phyloP scores from a whole-genome alignment of 2,329 filamentous ascomycete species.

The Alternaria hordeiaustralica region DNA sequence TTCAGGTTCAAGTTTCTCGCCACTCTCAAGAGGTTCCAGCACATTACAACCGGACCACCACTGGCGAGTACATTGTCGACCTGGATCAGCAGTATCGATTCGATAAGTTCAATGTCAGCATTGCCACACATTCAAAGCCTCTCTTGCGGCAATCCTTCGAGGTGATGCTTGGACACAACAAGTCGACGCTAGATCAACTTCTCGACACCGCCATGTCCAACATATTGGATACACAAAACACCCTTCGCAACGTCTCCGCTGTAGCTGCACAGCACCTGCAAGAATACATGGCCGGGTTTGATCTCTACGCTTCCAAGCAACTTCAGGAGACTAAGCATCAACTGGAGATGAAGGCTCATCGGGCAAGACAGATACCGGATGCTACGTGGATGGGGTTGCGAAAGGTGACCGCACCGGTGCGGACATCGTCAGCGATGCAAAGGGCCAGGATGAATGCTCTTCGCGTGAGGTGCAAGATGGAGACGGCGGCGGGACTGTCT shows the following conservation, averaged over 20 bases:
- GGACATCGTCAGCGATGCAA: conserved; percentile 35
- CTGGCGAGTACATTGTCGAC: conserved; percentile 60
- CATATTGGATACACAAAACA: conserved; percentile 25
- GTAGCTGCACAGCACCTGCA: conserved; percentile 20
- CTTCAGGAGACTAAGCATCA: conserved; percentile 16
- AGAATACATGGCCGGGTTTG: conserved; percentile 7
- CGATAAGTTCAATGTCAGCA: conserved; percentile 57
- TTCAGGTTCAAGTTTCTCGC: conserved; percentile 59
- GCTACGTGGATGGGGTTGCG: conserved; percentile 32
- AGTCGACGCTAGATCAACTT: conserved; percentile 33
- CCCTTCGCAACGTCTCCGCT: conserved; percentile 29
- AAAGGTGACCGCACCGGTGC: conserved; percentile 33
- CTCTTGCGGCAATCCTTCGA: conserved; percentile 42
- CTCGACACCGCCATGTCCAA: conserved; percentile 26
- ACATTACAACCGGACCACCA: conserved; percentile 57
- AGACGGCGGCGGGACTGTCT: conserved; percentile 27
- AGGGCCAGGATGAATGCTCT: conserved; percentile 41
- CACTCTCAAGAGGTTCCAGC: conserved; percentile 52
- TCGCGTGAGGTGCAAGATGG: conserved; percentile 34
- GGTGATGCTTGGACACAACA: conserved; percentile 42
- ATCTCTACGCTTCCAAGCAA: conserved; percentile 6
- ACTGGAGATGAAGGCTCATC: conserved; percentile 2
- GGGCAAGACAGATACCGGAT: conserved; percentile 25
- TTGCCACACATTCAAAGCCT: conserved; percentile 49
- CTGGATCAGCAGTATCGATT: conserved; percentile 58